Evolutionary conservation across 805 yeast species (phyloP), one percentile per base, ranked within the genome.

Genomic region (Grigorovia yakushimaensis): DNA sequence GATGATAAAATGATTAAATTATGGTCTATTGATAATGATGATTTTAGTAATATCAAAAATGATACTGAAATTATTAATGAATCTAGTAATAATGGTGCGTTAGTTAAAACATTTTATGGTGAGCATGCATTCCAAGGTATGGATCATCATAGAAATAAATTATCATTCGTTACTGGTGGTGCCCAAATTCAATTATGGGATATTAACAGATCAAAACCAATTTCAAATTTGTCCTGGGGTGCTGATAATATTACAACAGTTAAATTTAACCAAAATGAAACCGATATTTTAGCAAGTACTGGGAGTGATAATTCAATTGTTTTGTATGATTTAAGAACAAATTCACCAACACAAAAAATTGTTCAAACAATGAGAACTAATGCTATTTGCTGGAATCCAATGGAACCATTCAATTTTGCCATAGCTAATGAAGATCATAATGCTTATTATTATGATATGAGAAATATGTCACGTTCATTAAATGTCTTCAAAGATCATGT

Each of bases 401-500:
- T 93, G 83, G 98, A 93, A 66, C 95, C 98, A 1, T 93, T 78
- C 69, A 81, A 84, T 61, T 91, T 93, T 69, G 97, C 89, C 17
- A 79, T 86, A 39, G 98, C 88, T 2, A 79, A 80, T 60, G 99
- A 93, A 68, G 98, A 93, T 70, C 97, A 91, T 66, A 93, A 93
- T 64, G 81, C 84, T 9, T 93, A 93, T 65, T 74, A 84, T 47
- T 94, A 96, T 79, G 99, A 93, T 68, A 91, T 94, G 97, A 76
- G 99, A 64, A 86, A 89, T 60, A 73, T 94, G 78, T 73, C 74
- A 41, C 74, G 86, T 47, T 82, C 97, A 1, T 65, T 83, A 44
- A 89, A 88, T 54, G 88, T 94, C 11, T 87, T 76, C 68, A 88
- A 91, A 68, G 98, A 88, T 66, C 99, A 93, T 66, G 96, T 91